Percentiles rank a stretch among this genome's conserved stretches.
Conservation (phyloP, 225 moss, liverwort and hornwort species). For the Straminergon stramineum region DNA sequence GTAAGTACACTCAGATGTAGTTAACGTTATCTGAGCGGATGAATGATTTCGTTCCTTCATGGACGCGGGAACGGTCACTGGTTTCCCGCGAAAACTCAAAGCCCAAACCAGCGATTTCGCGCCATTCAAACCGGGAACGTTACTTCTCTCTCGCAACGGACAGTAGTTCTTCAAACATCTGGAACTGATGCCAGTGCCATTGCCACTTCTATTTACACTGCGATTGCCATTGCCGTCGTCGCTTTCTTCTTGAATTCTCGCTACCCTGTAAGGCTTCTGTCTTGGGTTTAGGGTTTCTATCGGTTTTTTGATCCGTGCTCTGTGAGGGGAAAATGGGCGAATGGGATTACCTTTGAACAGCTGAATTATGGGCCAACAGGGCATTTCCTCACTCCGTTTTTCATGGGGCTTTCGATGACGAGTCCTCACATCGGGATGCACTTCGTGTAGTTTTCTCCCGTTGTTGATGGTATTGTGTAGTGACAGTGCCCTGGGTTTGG, state of each 20-base stretch:
- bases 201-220: too few species aligned
- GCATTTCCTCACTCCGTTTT: too few species aligned
- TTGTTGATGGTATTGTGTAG: not conserved
- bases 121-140: not conserved
- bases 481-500: not conserved
- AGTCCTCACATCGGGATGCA: too few species aligned
- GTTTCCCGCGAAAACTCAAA: conserved; percentile 15
- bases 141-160: not conserved
- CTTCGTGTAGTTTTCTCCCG: not conserved
- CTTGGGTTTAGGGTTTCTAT: too few species aligned
- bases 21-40: not conserved
- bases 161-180: not conserved
- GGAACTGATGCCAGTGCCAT: rapidly evolving
- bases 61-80: conserved; percentile 4
- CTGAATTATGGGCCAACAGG: not conserved
- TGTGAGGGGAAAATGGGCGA: not conserved
- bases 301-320: too few species aligned
- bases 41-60: not conserved
- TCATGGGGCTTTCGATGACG: too few species aligned
- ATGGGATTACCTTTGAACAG: not conserved
- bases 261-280: not conserved
- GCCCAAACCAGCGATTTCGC: not conserved
- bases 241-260: not conserved
- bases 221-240: rapidly evolving
- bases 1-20: too few species aligned